These are phyloP conservation scores for Dryas octopetala DNA, from an alignment of 306 rosid genomes.

Conservation along the genomic window DNA sequence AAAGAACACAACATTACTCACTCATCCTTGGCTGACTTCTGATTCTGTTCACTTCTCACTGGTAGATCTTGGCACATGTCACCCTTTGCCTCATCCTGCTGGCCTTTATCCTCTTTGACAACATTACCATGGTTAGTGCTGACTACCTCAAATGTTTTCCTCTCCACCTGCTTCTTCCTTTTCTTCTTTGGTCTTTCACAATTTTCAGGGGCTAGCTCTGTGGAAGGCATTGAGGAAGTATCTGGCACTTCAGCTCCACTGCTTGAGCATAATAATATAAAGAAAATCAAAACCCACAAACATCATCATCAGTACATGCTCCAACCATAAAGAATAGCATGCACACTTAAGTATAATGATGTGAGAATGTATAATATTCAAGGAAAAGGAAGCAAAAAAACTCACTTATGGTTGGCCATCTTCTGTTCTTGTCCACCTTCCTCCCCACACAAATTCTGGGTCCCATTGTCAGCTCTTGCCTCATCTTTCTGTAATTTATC, in stretches of 20 bases:
- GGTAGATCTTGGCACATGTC: slow-evolving; percentile 25
- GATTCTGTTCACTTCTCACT: slow-evolving; percentile 34
- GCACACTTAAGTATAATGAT: neutral
- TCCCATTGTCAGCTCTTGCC: slow-evolving; percentile 3
- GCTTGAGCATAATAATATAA: slow-evolving; percentile 16
- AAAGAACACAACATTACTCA: slow-evolving; percentile 28
- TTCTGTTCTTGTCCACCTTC: slow-evolving; percentile 16
- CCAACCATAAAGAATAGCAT: too few species aligned
- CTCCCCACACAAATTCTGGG: slow-evolving; percentile 7
- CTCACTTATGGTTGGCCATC: slow-evolving; percentile 36
- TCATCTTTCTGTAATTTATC: neutral
- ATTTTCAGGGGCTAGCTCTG: slow-evolving; percentile 26
- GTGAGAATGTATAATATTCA: neutral
- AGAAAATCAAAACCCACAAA: neutral
- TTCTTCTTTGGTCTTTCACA: slow-evolving; percentile 41
- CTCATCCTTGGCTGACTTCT: slow-evolving; percentile 39
- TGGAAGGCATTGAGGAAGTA: slow-evolving; percentile 25
- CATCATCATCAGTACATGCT: neutral
- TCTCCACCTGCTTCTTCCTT: slow-evolving; percentile 37
- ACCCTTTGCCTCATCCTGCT: slow-evolving; percentile 27
- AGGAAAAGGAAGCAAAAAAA: slow-evolving; percentile 15
- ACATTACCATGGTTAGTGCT: slow-evolving; percentile 14
- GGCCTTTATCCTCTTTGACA: slow-evolving; percentile 29
- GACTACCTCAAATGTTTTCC: slow-evolving; percentile 19
- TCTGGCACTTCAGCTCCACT: slow-evolving; percentile 33